A percentile compares a stretch with the other conserved stretches of the same genome.
These are phyloP conservation scores for Aspergillus olivimuriae DNA, from an alignment of 495 filamentous ascomycete genomes.

Conservation along the genomic window DNA sequence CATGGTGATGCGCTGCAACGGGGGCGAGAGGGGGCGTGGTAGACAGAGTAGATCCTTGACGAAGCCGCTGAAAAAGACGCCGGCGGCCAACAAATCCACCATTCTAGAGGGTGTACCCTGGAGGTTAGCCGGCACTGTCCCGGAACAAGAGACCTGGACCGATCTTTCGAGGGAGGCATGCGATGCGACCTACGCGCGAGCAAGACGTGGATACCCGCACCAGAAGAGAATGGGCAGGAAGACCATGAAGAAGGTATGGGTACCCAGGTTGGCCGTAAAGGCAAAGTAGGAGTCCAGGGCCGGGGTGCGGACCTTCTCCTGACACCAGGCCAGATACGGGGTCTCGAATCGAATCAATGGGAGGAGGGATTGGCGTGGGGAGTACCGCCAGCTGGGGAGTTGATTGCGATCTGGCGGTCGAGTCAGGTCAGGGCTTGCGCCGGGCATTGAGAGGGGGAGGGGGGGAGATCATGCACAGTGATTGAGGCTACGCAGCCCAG, in stretches of 20 bases:
- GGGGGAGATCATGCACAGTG: conserved; percentile 61
- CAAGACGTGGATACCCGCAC: conserved; percentile 78
- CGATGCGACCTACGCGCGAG: conserved; percentile 75
- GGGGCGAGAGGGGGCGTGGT: conserved; percentile 89
- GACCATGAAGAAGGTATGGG: conserved; percentile 98
- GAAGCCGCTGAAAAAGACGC: conserved; percentile 91
- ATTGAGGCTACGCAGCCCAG: conserved; percentile 64
- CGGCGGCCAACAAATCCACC: conserved; percentile 79
- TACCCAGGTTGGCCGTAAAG: conserved; percentile 92
- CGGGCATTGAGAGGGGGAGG: conserved; percentile 1
- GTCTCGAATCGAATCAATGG: conserved; percentile 93
- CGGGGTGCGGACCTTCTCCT: conserved; percentile 70
- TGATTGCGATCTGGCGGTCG: conserved; percentile 62
- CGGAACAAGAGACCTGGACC: too few relatives aligned
- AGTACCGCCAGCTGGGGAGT: conserved; percentile 86
- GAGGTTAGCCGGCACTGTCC: too few relatives aligned
- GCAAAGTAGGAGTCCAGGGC: conserved; percentile 92
- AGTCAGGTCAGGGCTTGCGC: neutral
- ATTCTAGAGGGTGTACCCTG: conserved; percentile 59
- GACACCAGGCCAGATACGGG: conserved; percentile 80
- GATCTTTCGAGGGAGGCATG: too few relatives aligned
- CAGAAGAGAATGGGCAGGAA: conserved; percentile 90
- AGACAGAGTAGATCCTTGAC: conserved; percentile 92
- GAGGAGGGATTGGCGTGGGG: conserved; percentile 70
- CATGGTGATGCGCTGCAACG: conserved; percentile 92